Evolutionary conservation across 202 grass and related monocot species (phyloP).

Genomic region (Elaeis oleifera): DNA sequence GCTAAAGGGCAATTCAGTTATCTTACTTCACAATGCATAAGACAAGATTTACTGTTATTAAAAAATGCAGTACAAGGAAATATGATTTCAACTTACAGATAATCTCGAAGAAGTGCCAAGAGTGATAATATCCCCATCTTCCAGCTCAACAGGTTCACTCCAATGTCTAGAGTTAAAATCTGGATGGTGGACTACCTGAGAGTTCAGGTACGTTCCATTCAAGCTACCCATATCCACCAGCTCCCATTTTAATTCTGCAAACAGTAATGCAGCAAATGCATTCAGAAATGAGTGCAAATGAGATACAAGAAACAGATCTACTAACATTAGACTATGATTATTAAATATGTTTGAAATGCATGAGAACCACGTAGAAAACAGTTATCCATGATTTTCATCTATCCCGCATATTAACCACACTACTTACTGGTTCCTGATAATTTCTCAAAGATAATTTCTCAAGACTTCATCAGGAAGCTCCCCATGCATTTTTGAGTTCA

Average conservation of each 20-base stretch:
- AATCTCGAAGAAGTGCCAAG: conserved; percentile 63
- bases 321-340: too few relatives aligned
- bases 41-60: not conserved
- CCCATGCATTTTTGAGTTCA: too few relatives aligned
- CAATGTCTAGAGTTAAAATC: conserved; percentile 50
- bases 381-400: too few relatives aligned
- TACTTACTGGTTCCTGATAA: too few relatives aligned
- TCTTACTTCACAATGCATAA: too few relatives aligned
- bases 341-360: too few relatives aligned
- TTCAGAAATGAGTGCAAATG: not conserved
- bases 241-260: conserved; percentile 75
- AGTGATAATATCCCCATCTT: conserved; percentile 71
- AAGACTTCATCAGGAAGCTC: too few relatives aligned
- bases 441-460: too few relatives aligned
- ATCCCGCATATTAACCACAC: too few relatives aligned
- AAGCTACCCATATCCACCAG: conserved; percentile 85
- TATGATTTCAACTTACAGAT: conserved; percentile 38
- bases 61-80: not conserved
- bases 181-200: conserved; percentile 46
- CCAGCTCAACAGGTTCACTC: conserved; percentile 54
- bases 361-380: too few relatives aligned
- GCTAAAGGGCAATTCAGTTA: too few relatives aligned
- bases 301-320: too few relatives aligned
- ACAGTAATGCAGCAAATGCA: conserved; percentile 9
- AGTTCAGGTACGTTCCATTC: conserved; percentile 81